Evolutionary conservation across 2,329 filamentous ascomycete species (phyloP).

Genomic region (Penicillium sp.): DNA sequence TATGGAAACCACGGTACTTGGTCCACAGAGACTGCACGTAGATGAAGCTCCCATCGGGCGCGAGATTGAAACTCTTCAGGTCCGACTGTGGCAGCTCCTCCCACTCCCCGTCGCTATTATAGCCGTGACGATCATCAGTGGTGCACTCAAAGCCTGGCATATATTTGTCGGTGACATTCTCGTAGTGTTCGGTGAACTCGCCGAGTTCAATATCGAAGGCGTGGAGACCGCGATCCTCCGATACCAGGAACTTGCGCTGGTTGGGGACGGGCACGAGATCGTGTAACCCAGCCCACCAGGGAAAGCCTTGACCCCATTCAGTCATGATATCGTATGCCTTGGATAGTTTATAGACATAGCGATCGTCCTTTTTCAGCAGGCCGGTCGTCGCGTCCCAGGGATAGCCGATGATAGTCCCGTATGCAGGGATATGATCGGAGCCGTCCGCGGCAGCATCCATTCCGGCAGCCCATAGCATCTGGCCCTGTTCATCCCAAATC

Average conservation of each 20-base stretch:
- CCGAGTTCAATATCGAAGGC: conserved; percentile 21
- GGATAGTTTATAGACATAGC: conserved; percentile 12
- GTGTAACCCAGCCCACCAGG: conserved; percentile 24
- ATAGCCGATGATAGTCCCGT: conserved; percentile 20
- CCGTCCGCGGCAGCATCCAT: conserved; percentile 25
- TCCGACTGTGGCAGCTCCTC: conserved; percentile 22
- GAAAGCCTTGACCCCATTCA: conserved; percentile 23
- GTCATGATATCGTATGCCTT: conserved; percentile 15
- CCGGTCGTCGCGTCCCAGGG: conserved; percentile 20
- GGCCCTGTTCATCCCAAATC: conserved; percentile 26
- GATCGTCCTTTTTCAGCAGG: conserved; percentile 12
- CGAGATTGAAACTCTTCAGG: conserved; percentile 24
- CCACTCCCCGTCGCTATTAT: conserved; percentile 14
- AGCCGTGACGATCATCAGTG: conserved; percentile 20
- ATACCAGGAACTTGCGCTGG: conserved; percentile 23
- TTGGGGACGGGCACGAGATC: conserved; percentile 25
- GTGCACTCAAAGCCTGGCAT: conserved; percentile 25
- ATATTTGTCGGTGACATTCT: conserved; percentile 17
- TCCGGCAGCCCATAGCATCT: conserved; percentile 23
- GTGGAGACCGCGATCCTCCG: conserved; percentile 20
- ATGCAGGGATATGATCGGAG: conserved; percentile 19
- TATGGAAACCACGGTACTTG: conserved; percentile 19
- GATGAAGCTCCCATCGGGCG: conserved; percentile 22
- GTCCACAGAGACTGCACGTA: conserved; percentile 24
- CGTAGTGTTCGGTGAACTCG: conserved; percentile 11